Evolutionary conservation across 306 rosid genomes (phyloP).

Genomic region (Boehmeria nivea): DNA sequence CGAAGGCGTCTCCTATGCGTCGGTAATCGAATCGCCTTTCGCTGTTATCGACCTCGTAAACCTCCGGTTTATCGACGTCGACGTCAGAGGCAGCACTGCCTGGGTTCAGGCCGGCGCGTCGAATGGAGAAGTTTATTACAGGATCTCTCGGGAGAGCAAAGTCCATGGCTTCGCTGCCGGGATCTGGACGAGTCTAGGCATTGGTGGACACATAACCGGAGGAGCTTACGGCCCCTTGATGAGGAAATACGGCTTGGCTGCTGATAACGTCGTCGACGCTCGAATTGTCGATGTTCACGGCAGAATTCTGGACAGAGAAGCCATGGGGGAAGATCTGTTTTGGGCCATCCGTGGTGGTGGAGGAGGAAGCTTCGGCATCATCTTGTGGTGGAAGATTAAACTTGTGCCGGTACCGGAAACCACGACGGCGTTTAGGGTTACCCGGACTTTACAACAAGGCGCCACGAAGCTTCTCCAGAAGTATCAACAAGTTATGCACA

Average conservation of each 20-base stretch:
- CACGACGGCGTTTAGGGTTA: conserved; percentile 64
- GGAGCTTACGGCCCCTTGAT: conserved; percentile 81
- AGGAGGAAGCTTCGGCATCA: conserved; percentile 74
- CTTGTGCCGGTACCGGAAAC: conserved; percentile 64
- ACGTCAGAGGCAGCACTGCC: conserved; percentile 33
- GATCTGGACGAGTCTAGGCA: conserved; percentile 65
- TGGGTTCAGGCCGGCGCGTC: conserved; percentile 86
- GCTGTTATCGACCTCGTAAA: conserved; percentile 45
- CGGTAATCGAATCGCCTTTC: conserved; percentile 42
- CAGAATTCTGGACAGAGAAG: conserved; percentile 38
- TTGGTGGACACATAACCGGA: conserved; percentile 82
- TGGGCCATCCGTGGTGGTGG: conserved; percentile 92
- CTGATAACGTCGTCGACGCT: conserved; percentile 67
- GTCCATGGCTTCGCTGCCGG: conserved; percentile 74
- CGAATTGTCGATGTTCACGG: conserved; percentile 51
- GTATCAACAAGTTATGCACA: conserved; percentile 69
- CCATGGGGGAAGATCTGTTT: conserved; percentile 82
- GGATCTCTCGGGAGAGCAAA: conserved; percentile 48
- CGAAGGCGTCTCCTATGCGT: conserved; percentile 63
- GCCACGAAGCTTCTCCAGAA: conserved; percentile 46
- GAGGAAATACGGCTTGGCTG: conserved; percentile 77
- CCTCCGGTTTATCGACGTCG: conserved; percentile 35
- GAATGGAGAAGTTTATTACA: conserved; percentile 64
- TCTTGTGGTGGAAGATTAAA: conserved; percentile 80
- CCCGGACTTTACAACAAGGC: conserved; percentile 48